Percentiles rank a stretch among this genome's conserved stretches.
phyloP scores from a whole-genome alignment of 2,329 filamentous ascomycete species.

The Plectosphaerella plurivora region DNA sequence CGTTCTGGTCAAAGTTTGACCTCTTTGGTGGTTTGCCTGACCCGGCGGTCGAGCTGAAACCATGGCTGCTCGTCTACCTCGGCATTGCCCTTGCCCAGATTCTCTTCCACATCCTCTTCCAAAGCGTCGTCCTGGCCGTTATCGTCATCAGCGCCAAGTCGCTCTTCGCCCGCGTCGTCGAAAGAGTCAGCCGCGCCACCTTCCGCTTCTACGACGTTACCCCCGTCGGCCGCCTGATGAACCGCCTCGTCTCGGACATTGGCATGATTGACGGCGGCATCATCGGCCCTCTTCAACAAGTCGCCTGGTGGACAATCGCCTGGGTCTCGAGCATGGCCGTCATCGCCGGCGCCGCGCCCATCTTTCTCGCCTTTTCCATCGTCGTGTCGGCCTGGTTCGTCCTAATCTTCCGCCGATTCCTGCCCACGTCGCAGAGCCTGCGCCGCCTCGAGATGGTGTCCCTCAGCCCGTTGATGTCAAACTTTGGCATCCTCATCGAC shows the following conservation, averaged over 20 bases:
- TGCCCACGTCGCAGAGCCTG: slow-evolving; percentile 79
- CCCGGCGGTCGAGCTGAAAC: slow-evolving; percentile 61
- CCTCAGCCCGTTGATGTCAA: slow-evolving; percentile 82
- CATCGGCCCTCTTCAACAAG: slow-evolving; percentile 65
- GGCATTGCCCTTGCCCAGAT: slow-evolving; percentile 59
- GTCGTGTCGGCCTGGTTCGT: slow-evolving; percentile 65
- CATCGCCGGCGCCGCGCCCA: slow-evolving; percentile 73
- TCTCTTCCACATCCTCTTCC: slow-evolving; percentile 54
- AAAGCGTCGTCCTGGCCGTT: slow-evolving; percentile 69
- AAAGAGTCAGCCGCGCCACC: slow-evolving; percentile 70
- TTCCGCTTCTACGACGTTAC: slow-evolving; percentile 92
- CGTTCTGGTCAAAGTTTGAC: neutral
- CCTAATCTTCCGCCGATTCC: slow-evolving; percentile 68
- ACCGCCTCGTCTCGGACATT: slow-evolving; percentile 85
- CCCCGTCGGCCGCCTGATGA: slow-evolving; percentile 86
- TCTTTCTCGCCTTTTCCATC: slow-evolving; percentile 70
- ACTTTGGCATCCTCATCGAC: slow-evolving; percentile 83
- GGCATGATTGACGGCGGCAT: slow-evolving; percentile 87
- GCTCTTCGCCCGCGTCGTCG: slow-evolving; percentile 70
- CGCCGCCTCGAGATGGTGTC: slow-evolving; percentile 86
- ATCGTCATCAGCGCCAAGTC: slow-evolving; percentile 72
- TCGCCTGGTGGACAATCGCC: slow-evolving; percentile 65
- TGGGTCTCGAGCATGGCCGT: slow-evolving; percentile 71
- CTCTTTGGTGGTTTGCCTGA: slow-evolving; percentile 54
- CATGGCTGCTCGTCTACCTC: slow-evolving; percentile 72